Evolutionary conservation across 1,284 basidiomycete genomes (phyloP), one percentile per base, ranked within the genome.

Genomic region (Earliella scabrosa): DNA sequence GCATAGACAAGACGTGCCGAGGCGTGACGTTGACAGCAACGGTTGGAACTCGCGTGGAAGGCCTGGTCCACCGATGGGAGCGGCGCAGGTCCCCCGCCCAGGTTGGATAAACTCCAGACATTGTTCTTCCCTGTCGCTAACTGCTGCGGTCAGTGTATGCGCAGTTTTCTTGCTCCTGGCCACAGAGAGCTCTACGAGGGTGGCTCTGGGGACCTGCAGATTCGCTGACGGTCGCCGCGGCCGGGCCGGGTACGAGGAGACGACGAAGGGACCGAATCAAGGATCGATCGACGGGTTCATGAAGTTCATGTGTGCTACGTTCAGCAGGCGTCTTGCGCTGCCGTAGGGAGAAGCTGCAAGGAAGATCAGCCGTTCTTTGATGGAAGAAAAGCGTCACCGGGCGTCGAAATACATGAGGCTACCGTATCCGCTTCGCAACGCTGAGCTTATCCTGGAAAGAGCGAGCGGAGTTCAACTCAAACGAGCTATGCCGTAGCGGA

Each of bases 1-100:
- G 57, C 45, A 52, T 53, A 29, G 43, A 54, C 57, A 52, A 29
- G 57, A 62, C 60, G 45, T 62, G 60, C 52, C 53, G 43, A 47
- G 32, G 52, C 54, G 49, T 39, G 44, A 27, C 10, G 36, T 49
- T 62, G 60, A 62, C 60, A 62, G 60, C 48, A 52, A 62, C 46
- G 45, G 48, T 45, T 43, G 54, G 52, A 46, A 53, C 50, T 52
- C 54, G 51, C 57, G 58, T 59, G 60, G 58, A 45, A 56, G 52
- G 49, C 14, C 31, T 21, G 31, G 29, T 41, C n/a, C 27, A 45
- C 59, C 59, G 56, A 55, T 34, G 32, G 56, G 46, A 55, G 53
- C 59, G 56, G 56, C 49, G 23, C 32, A 43, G 41, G 20, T n/a
- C n/a, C 20, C 26, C 10, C 23, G 31, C 38, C 38, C 32, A 32